Base-by-base conservation (phyloP, 2,329 filamentous ascomycete species). In the Cladosporium sp. region DNA sequence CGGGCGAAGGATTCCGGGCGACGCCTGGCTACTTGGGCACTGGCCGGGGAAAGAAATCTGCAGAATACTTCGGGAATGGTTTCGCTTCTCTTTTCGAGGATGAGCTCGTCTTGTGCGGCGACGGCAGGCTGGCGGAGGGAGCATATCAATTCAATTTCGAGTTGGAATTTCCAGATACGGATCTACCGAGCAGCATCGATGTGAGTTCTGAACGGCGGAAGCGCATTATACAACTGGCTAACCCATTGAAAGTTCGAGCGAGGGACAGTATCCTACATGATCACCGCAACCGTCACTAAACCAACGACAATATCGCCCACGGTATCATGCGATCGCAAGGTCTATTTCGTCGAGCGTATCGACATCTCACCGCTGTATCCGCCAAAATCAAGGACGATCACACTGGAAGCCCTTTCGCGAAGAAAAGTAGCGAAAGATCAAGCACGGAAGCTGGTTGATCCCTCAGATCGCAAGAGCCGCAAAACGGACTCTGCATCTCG, bases 161-260 rank as follows among this genome's bases (percentile, higher is more conserved):
- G 62, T 71, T 89, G 57, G 74, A 84, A 53, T 88, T 89, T 59
- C 85, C 86, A 2, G 74, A 79, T 46, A 80, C 82, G 61, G 80
- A 79, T 4, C 72, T 93, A 54, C 88, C 88, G n/a, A 95, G 89
- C 70, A 96, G 92, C 68, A 92, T 98, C 65, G 91, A 95, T 72
- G 92, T 96, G 79, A 66, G 87, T 19, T 28, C 22, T 28, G 22
- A 2, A 28, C 22, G 22, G 22, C 22, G 22, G 22, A 28, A 28
- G 22, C 22, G 22, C 22, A 28, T 4, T 28, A 7, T 28, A 5
- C 22, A 28, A 4, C 5, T 28, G 46, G 48, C 60, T 64, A 49
- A 63, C 46, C n/a, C 43, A 32, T 33, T 31, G 28, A 19, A n/a
- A 97, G 90, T 98, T 98, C 69, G 93, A 97, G 72, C 84, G 92